Evolutionary conservation across 352 stramenopile species (phyloP), one percentile per base, ranked within the genome.

Genomic region (Phytophthora sp.): DNA sequence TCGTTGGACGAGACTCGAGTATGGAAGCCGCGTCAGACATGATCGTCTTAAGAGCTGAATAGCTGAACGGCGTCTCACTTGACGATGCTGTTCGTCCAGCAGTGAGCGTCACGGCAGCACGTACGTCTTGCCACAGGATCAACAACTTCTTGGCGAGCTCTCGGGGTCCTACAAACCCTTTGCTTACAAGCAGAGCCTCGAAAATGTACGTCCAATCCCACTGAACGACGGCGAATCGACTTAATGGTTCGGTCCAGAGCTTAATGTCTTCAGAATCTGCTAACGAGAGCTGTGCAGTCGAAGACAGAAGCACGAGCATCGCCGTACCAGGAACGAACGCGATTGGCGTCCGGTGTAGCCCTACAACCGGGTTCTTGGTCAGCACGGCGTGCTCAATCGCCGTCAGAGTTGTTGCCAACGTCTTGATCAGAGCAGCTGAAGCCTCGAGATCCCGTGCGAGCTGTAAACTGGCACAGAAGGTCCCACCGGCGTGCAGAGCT

Each of bases 351-450:
- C 45, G 59, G 24, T 86, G 76, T 4, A 81, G n/a, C 2, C 51
- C 66, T 3, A 35, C 31, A 30, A 84, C 66, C 13, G 35, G 27
- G 9, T 76, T 70, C 35, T 74, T 76, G 4, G 57, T 77, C 36
- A 84, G 20, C 12, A 80, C 69, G 2, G 69, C 55, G 33, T 77
- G 79, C 46, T 84, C 78, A 12, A 82, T 80, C 0, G 31, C 49
- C 15, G 49, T 45, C 1, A 84, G 18, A 2, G 68, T 68, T 0
- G 65, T 63, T 3, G 50, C 69, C n/a, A 85, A 46, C 0, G 61
- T 47, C 24, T 74, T 73, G 15, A 81, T 57, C 11, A 83, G 54
- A 15, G 35, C 18, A 7, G 64, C 39, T 8, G n/a, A 51, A 3
- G 21, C 15, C 2, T 49, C 21, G 2, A 70, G 54, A 18, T 41